Conservation (phyloP, 306 rosid species). For the Pueraria montana region DNA sequence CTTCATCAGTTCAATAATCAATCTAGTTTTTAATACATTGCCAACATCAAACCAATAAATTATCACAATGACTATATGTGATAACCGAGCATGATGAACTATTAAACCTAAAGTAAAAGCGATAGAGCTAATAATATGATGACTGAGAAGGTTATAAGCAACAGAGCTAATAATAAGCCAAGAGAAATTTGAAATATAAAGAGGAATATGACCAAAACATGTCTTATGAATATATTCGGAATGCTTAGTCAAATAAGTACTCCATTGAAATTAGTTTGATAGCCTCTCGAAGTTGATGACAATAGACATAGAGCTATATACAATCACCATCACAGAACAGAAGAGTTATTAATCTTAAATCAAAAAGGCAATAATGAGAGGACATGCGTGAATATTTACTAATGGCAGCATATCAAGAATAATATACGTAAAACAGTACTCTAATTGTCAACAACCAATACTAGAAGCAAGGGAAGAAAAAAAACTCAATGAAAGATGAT, state of each 20-base stretch:
- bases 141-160: too few relatives aligned
- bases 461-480: background rate
- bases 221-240: too few relatives aligned
- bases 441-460: background rate
- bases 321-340: background rate
- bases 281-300: background rate
- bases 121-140: too few relatives aligned
- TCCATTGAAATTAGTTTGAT: background rate
- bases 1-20: background rate
- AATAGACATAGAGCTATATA: background rate
- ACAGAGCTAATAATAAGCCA: background rate
- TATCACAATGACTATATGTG: background rate
- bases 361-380: background rate
- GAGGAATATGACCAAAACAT: too few relatives aligned
- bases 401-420: background rate
- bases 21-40: background rate
- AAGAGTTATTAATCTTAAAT: constrained; percentile 3
- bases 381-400: background rate
- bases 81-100: background rate
- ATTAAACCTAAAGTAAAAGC: background rate
- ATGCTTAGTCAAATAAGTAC: background rate
- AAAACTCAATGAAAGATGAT: background rate
- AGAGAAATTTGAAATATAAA: too few relatives aligned
- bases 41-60: background rate
- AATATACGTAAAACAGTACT: background rate